Conservation (phyloP, 2,329 filamentous ascomycete species). For the Davidsoniella australis region DNA sequence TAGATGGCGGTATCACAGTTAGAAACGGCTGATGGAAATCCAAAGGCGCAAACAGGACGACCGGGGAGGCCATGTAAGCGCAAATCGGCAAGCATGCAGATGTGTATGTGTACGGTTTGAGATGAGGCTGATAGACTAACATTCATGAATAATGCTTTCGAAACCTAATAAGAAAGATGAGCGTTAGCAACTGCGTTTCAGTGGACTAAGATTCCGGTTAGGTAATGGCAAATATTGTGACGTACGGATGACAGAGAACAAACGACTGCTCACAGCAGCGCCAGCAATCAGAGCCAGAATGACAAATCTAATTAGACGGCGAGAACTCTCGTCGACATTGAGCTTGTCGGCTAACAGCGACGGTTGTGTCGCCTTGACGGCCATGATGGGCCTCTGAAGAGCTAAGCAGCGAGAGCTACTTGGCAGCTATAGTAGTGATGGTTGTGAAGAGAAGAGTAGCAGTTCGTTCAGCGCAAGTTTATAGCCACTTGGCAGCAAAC, state of each 20-base stretch:
- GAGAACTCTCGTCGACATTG: conserved; percentile 17
- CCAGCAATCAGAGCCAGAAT: conserved; percentile 85
- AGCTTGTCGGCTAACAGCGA: conserved; percentile 17
- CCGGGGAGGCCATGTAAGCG: no score
- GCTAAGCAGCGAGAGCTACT: not conserved
- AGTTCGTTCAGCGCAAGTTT: no score
- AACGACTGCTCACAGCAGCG: conserved; percentile 76
- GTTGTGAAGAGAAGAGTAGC: not conserved
- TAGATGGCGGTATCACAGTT: conserved; percentile 23
- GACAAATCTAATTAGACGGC: conserved; percentile 56
- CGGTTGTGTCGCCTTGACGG: conserved; percentile 8
- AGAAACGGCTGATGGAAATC: conserved; percentile 2
- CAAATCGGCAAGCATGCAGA: not conserved
- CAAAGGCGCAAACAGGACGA: no score
- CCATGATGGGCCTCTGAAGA: conserved; percentile 3
- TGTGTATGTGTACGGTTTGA: conserved; percentile 6
- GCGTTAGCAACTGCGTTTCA: conserved; percentile 18
- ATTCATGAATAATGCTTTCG: conserved; percentile 99
- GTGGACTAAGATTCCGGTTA: not conserved
- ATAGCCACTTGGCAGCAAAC: no score
- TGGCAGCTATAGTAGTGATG: not conserved
- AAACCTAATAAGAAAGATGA: conserved; percentile 43
- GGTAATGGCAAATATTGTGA: conserved; percentile 17
- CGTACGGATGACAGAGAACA: conserved; percentile 97
- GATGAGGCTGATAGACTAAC: conserved; percentile 38